Evolutionary conservation across 2,329 filamentous ascomycete species (phyloP).

Genomic region (Neonectria coccinea): DNA sequence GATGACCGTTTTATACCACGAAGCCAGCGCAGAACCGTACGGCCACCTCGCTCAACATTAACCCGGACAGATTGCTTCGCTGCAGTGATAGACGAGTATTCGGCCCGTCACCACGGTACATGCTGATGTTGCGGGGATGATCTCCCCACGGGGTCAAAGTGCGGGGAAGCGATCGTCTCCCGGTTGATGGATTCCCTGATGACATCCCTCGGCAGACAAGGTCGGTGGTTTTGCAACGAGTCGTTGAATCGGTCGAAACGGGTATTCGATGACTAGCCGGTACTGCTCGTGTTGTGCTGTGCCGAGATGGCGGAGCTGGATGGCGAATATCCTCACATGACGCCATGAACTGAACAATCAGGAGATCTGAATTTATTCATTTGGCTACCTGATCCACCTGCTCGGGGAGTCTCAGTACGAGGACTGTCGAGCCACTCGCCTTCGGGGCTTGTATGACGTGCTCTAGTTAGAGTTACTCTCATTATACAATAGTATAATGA

Average conservation of each 20-base stretch:
- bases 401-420: no score
- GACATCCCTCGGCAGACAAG: neutral
- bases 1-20: neutral
- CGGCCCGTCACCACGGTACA: neutral
- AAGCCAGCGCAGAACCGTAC: neutral
- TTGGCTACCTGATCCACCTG: no score
- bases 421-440: no score
- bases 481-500: no score
- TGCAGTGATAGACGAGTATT: neutral
- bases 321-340: neutral
- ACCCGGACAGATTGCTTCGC: neutral
- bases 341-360: no score
- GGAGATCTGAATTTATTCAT: no score
- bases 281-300: neutral
- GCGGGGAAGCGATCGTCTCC: neutral
- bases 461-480: no score
- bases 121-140: neutral
- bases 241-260: neutral
- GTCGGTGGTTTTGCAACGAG: neutral
- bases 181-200: neutral
- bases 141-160: constrained; percentile 4
- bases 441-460: no score
- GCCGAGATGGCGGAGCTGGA: neutral
- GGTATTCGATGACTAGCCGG: neutral
- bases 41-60: neutral